Evolutionary conservation across 352 stramenopile genomes (phyloP).

Genomic region (Globisporangium takayamanum): DNA sequence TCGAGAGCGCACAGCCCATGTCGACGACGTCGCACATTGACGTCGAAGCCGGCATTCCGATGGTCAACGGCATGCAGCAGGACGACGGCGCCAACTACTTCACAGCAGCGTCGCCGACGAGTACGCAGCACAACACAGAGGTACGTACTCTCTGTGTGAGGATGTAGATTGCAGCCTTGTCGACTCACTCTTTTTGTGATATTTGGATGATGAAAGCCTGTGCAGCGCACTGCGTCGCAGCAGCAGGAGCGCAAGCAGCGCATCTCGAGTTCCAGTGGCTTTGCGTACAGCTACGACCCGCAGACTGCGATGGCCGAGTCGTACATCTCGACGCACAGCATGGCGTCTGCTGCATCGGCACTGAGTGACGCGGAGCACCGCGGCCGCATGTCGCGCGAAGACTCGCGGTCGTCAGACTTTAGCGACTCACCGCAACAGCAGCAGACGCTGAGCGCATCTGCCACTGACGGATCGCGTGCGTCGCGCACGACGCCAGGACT

Average conservation of each 20-base stretch:
- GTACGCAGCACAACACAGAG: constrained; percentile 2
- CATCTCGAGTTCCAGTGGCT: constrained; percentile 60
- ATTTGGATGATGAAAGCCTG: background rate
- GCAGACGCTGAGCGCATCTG: constrained; percentile 12
- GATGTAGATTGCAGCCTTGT: background rate
- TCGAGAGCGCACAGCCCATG: background rate
- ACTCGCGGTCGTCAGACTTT: constrained; percentile 67
- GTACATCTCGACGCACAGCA: constrained; percentile 69
- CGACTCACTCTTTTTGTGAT: constrained; percentile 12
- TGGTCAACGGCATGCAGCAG: constrained; percentile 31
- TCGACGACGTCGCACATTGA: constrained; percentile 29
- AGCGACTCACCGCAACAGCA: constrained; percentile 19
- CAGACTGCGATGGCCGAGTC: constrained; percentile 73
- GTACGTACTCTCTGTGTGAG: constrained; percentile 1
- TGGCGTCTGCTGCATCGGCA: constrained; percentile 44
- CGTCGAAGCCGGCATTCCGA: constrained; percentile 43
- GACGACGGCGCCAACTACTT: constrained; percentile 32
- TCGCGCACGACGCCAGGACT: constrained; percentile 11
- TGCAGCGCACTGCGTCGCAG: constrained; percentile 11
- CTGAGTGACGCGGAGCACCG: constrained; percentile 62
- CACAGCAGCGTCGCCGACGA: constrained; percentile 23
- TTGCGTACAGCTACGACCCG: constrained; percentile 79
- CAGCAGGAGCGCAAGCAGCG: constrained; percentile 38
- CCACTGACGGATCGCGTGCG: constrained; percentile 16
- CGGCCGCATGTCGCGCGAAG: constrained; percentile 54